Percentiles rank a stretch among this genome's conserved stretches.
Evolutionary conservation across 768 basidiomycete genomes (phyloP).

Genomic region (Phlebiopsis flavidoalba): DNA sequence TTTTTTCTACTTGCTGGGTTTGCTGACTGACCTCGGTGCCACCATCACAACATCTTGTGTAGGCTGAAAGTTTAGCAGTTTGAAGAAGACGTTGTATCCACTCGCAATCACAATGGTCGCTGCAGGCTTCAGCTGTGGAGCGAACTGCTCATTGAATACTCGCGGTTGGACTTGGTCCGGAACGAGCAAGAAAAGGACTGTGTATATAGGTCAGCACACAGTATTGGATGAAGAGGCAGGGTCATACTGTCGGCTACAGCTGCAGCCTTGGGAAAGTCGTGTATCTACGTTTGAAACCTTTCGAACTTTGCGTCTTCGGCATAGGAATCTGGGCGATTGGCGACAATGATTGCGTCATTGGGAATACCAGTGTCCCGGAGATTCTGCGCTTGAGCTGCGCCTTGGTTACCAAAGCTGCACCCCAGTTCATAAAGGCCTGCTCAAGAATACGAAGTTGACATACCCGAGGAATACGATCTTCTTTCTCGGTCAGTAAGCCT

Average conservation of each 20-base stretch:
- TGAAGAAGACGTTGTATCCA: conserved; percentile 63
- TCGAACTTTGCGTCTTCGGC: conserved; percentile 52
- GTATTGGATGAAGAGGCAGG: not conserved
- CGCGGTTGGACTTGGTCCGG: conserved; percentile 62
- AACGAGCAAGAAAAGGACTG: conserved; percentile 57
- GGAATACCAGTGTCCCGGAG: conserved; percentile 57
- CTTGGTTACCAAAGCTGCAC: conserved; percentile 58
- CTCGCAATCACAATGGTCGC: conserved; percentile 55
- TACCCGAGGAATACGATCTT: conserved; percentile 60
- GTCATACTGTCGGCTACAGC: conserved; percentile 47
- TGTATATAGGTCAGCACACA: not conserved
- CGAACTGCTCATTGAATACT: conserved; percentile 53
- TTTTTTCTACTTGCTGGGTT: not conserved
- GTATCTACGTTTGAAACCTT: conserved; percentile 49
- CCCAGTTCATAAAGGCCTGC: not conserved
- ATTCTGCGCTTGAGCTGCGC: conserved; percentile 63
- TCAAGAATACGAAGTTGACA: conserved; percentile 4
- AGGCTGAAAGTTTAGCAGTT: conserved; percentile 47
- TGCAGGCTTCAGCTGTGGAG: conserved; percentile 41
- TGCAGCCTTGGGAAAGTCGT: conserved; percentile 52
- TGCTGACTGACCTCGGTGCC: conserved; percentile 43
- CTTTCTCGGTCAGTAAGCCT: conserved; percentile 38
- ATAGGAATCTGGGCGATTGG: conserved; percentile 53
- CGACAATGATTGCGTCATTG: conserved; percentile 56
- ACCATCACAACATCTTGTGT: conserved; percentile 63